A percentile compares a stretch with the other conserved stretches of the same genome.
phyloP scores from a whole-genome alignment of 2,329 filamentous ascomycete species.

The Claviceps quebecensis region DNA sequence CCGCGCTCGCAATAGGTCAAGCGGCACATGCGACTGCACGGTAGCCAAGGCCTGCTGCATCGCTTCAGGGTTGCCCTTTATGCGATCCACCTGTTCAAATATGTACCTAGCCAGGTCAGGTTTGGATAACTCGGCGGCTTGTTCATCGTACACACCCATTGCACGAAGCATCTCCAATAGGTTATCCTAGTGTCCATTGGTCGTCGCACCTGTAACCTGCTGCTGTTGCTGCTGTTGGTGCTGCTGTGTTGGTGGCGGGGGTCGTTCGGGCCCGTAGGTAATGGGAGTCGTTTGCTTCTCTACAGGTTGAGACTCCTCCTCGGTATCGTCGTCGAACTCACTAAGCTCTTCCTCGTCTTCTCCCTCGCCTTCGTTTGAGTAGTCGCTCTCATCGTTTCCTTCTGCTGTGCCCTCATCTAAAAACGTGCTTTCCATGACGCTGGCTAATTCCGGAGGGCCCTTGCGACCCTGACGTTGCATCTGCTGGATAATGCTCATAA shows the following conservation, averaged over 20 bases:
- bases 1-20: neutral
- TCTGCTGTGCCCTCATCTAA: conserved; percentile 36
- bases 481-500: conserved; percentile 86
- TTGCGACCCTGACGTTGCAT: conserved; percentile 93
- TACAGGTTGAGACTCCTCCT: conserved; percentile 31
- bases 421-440: conserved; percentile 45
- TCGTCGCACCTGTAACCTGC: conserved; percentile 11
- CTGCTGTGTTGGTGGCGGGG: conserved; percentile 23
- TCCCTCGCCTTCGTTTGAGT: conserved; percentile 47
- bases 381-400: conserved; percentile 44
- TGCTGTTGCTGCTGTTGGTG: conserved; percentile 8
- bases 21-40: neutral
- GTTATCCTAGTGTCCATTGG: conserved; percentile 29
- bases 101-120: neutral
- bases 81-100: neutral
- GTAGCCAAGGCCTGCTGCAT: neutral
- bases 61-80: neutral
- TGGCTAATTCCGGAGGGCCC: conserved; percentile 48
- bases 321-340: conserved; percentile 49
- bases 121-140: neutral
- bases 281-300: conserved; percentile 22
- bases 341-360: conserved; percentile 44
- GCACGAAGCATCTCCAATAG: conserved; percentile 4
- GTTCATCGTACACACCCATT: neutral
- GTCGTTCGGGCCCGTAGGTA: conserved; percentile 34